Base-by-base conservation (phyloP, 495 filamentous ascomycete species). In the Tuber magnatum region DNA sequence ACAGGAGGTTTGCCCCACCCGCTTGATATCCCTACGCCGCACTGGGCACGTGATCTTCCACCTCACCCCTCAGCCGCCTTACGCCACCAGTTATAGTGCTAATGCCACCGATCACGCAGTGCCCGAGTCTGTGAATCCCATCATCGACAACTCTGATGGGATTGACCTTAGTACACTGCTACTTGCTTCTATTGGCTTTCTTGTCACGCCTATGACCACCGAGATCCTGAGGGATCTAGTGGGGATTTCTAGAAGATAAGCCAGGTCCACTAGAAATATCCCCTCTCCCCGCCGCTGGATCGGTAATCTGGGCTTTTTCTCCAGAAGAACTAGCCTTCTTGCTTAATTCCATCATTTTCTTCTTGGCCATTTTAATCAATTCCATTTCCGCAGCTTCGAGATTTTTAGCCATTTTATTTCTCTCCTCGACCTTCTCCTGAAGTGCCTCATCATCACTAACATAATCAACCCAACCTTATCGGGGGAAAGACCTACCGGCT, bases 311-410 rank as follows among this genome's bases (percentile, higher is more conserved):
- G 8, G 69, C 69, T 72, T 77, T 74, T 65, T 69, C 46, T 12
- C 77, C 73, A 41, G 80, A 84, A 77, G 87, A 88, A 81, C 91
- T 93, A 68, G 88, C 89, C 71, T 90, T 91, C 42, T 86, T 86
- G 76, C 87, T 87, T 24, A 87, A 83, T 78, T 91, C 85, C 82
- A 92, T 91, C 38, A 89, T 81, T 73, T 97, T 89, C 83, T 91
- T 92, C 78, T 93, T 93, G 73, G 92, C 93, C 74, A 87, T 87
- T 71, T 87, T 87, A 76, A 99, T 91, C 71, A 99, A 85, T 65
- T 92, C 89, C 0, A 93, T 98, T 84, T 97, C 91, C 8, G 94
- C 95, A 24, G 82, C 84, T 82, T 99, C 95, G 3, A 99, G 87
- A 71, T 86, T 85, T 74, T 86, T 82, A 38, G 93, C 93, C 24